Base-by-base conservation (phyloP, 1,284 basidiomycete species). In the Sanghuangporus sanghuang region DNA sequence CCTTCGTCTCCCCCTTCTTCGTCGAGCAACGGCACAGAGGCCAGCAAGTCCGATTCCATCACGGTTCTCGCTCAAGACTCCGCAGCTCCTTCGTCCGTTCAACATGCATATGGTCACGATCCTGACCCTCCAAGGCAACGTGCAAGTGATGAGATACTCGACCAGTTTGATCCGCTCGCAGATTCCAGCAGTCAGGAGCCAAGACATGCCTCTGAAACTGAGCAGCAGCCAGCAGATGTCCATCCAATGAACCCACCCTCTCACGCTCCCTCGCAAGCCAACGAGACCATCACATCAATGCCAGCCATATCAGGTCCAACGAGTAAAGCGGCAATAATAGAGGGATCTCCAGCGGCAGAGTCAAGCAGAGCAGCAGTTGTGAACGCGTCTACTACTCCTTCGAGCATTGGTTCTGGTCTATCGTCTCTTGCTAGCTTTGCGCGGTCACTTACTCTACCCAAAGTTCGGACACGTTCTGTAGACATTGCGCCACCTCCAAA, bases 91-190 rank as follows among this genome's bases (percentile, higher is more conserved):
- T 39, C 44, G 14, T 50, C 44, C 16, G 40, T 8, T 16, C 36
- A 8, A 40, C 2, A 23, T 23, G 23, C 23, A 23, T 27, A 50
- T 11, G n/a, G 27, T 32, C 27, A 5, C 27, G 27, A 32, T 32
- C 27, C 48, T 11, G 60, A 18, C 46, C 4, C 42, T 36, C 27
- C 44, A 11, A 57, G n/a, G 35, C 9, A 11, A 27, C 50, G 32
- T 18, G n/a, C 39, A 9, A 59, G 52, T 32, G 60, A 69, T 49
- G 82, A 84, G 36, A 74, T 86, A 4, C 72, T 89, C 56, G 75
- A 74, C 38, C 82, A 88, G 69, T 89, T 90, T 69, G 87, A 90
- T 74, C 87, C 88, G 18, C 75, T 89, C 36, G 83, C 75, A 1
- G 81, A 77, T 68, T 71, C 76, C 49, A 83, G 85, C 65, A 85